These are phyloP conservation scores for Aspergillus unguis DNA, from an alignment of 2,329 filamentous ascomycete genomes.

Conservation along the genomic window DNA sequence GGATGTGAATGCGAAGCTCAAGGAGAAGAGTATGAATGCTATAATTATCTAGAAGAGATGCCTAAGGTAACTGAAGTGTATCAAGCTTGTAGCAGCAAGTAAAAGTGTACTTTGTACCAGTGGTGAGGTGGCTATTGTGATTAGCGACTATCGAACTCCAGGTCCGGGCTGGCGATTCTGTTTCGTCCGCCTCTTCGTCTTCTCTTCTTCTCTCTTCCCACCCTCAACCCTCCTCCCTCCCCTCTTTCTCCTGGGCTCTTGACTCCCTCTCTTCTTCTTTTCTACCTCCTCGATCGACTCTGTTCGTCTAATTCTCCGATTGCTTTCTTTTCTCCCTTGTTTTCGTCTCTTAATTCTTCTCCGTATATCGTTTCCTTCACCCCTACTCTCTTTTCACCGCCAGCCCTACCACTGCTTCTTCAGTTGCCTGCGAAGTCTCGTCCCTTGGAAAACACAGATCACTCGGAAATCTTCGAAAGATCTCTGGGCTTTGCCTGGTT, in stretches of 20 bases:
- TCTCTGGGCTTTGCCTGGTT: constrained; percentile 6
- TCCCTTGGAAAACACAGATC: constrained; percentile 1
- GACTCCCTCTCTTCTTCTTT: constrained; percentile 15
- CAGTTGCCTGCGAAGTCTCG: constrained; percentile 1
- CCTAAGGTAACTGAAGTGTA: neutral
- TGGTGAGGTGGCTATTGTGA: constrained; percentile 5
- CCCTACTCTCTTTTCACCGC: constrained; percentile 14
- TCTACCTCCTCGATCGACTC: constrained; percentile 11
- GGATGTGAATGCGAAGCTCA: neutral
- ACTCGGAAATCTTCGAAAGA: constrained; percentile 1
- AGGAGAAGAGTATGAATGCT: neutral
- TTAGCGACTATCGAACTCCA: constrained; percentile 11
- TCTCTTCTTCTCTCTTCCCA: neutral
- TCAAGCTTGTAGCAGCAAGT: neutral
- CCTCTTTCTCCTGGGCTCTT: constrained; percentile 3
- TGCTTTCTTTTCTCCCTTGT: constrained; percentile 11
- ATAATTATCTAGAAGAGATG: neutral
- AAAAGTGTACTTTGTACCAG: neutral
- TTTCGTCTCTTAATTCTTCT: constrained; percentile 9
- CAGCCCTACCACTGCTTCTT: constrained; percentile 3
- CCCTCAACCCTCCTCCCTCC: constrained; percentile 3
- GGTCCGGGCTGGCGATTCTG: constrained; percentile 3
- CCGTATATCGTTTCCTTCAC: constrained; percentile 7
- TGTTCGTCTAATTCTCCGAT: constrained; percentile 14
- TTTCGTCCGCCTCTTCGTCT: constrained; percentile 2